Evolutionary conservation across 2,329 filamentous ascomycete species (phyloP).

Genomic region (Penicillium sp.): DNA sequence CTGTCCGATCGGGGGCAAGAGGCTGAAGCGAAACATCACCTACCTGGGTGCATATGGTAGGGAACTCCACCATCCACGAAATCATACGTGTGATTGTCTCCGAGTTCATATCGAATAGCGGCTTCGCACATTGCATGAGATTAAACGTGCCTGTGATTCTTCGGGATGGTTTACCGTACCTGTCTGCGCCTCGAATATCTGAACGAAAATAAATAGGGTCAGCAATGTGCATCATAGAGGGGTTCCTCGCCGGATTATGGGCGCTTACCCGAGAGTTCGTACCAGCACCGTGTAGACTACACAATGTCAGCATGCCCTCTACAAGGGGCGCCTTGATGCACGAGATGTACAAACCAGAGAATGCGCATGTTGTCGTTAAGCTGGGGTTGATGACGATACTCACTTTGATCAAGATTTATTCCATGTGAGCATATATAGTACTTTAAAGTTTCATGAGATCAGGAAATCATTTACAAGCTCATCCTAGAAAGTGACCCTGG

Average conservation of each 20-base stretch:
- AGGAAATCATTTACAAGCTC: not conserved
- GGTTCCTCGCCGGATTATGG: not conserved
- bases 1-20: too few relatives aligned
- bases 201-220: not conserved
- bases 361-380: constrained; percentile 13
- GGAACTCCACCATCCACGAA: constrained; percentile 28
- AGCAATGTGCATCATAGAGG: not conserved
- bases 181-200: not conserved
- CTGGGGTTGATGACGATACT: not conserved
- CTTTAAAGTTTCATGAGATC: not conserved
- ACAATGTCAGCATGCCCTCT: constrained; percentile 28
- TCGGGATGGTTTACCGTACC: not conserved
- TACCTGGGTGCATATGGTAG: constrained; percentile 22
- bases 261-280: not conserved
- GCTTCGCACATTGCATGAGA: constrained; percentile 22
- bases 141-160: not conserved
- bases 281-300: not conserved
- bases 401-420: not conserved
- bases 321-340: constrained; percentile 24
- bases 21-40: not conserved
- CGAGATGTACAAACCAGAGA: constrained; percentile 12
- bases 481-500: not conserved
- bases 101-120: constrained; percentile 29
- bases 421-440: not conserved
- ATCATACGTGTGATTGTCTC: constrained; percentile 26